Evolutionary conservation across 345 rosid genomes (phyloP).

Genomic region (Eucalyptus paniculata): DNA sequence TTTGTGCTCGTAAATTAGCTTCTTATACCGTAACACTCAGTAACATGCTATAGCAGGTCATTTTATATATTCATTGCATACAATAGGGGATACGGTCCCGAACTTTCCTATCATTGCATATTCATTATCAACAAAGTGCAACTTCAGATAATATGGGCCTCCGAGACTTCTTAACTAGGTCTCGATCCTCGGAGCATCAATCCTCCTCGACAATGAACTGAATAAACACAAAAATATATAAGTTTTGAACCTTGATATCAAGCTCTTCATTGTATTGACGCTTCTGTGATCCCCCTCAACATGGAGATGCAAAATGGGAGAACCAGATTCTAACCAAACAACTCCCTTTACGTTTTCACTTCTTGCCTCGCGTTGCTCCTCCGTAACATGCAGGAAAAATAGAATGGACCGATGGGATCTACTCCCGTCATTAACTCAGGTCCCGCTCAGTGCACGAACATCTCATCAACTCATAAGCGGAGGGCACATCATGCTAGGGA

Average conservation of each 20-base stretch:
- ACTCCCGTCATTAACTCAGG: background rate
- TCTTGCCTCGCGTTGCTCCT: background rate
- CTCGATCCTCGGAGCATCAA: background rate
- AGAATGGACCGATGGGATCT: background rate
- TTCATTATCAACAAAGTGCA: background rate
- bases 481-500: constrained; percentile 84
- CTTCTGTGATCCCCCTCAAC: background rate
- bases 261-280: background rate
- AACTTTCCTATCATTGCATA: background rate
- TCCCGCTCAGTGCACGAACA: background rate
- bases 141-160: background rate
- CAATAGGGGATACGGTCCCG: too few relatives aligned
- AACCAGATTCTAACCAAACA: background rate
- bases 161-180: background rate
- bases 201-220: background rate
- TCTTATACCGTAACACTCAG: too few relatives aligned
- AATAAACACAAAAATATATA: background rate
- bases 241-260: background rate
- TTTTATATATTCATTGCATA: too few relatives aligned
- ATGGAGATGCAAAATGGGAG: background rate
- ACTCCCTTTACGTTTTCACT: too few relatives aligned
- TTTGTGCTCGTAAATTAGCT: too few relatives aligned
- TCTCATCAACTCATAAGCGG: constrained; percentile 36
- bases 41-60: too few relatives aligned
- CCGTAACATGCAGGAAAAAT: background rate